Evolutionary conservation across 2,329 filamentous ascomycete genomes (phyloP).

Genomic region (Pestalotiopsis sp.): DNA sequence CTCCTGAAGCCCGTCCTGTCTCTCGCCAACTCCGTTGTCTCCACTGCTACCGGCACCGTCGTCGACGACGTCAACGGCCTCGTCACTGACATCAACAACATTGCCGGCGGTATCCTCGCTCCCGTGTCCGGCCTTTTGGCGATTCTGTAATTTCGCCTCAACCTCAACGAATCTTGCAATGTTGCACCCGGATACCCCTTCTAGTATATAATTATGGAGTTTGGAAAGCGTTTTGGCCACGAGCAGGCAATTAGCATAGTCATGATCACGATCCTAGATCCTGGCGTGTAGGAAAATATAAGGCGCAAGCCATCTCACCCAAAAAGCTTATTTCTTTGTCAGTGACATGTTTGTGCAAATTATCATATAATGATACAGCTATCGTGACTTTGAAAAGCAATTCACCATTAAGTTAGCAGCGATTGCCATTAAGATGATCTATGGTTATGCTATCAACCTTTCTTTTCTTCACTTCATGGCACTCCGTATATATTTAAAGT

Average conservation of each 20-base stretch:
- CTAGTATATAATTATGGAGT: constrained; percentile 15
- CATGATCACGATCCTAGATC: constrained; percentile 26
- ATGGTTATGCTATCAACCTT: too few relatives aligned
- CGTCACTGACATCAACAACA: constrained; percentile 20
- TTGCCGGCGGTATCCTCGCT: constrained; percentile 19
- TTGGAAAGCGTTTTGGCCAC: constrained; percentile 18
- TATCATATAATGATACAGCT: too few relatives aligned
- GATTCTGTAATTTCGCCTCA: too few relatives aligned
- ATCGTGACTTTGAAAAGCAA: too few relatives aligned
- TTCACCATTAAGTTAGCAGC: too few relatives aligned
- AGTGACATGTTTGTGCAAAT: too few relatives aligned
- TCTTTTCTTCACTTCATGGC: too few relatives aligned
- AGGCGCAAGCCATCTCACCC: constrained; percentile 19
- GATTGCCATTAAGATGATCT: too few relatives aligned
- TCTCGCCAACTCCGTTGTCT: constrained; percentile 24
- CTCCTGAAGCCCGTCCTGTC: constrained; percentile 27
- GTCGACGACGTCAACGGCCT: constrained; percentile 22
- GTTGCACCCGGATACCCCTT: neutral
- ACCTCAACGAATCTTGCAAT: too few relatives aligned
- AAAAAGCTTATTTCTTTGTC: neutral
- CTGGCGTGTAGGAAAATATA: constrained; percentile 21
- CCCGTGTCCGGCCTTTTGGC: constrained; percentile 22
- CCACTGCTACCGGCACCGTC: constrained; percentile 19
- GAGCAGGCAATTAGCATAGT: constrained; percentile 19
- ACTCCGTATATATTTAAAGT: too few relatives aligned